Base-by-base conservation (phyloP, 2,329 filamentous ascomycete species). In the Aspergillus cejpii region DNA sequence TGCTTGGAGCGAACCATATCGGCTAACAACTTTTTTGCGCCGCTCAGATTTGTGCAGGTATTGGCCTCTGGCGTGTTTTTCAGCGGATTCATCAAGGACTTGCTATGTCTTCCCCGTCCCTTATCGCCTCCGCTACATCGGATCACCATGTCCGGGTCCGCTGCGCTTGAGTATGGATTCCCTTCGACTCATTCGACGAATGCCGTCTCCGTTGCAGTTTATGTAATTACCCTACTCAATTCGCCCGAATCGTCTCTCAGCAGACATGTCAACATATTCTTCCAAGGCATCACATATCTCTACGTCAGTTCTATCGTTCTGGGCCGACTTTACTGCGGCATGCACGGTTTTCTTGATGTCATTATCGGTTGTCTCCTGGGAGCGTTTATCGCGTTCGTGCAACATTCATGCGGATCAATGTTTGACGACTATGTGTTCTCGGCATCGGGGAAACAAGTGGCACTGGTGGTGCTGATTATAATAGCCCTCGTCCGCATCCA, bases 161-260 rank as follows among this genome's bases (percentile, higher is more conserved):
- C 87, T 3, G 89, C 91, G 7, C 78, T 98, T 43, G 92, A 98
- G 63, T 98, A 98, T 63, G 92, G 92, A 15, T 97, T 97, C 57
- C 92, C 92, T 0, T 96, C 90, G 6, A 97, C 92, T 0, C 92
- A 98, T 65, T 95, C 90, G 11, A 92, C 92, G 39, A 98, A 98
- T 65, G 92, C 92, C 2, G 86, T 97, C 5, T 96, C 91, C 0
- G 91, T 97, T 12, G 87, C 89, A 27, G 78, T 94, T 4, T 96
- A 95, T 64, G 83, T 78, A 23, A 72, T 97, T 6, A 76, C 90
- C 43, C 74, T 83, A 37, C 71, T 97, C 14, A 78, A 78, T 51
- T 78, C 77, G 20, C 76, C 81, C 1, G 78, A 81, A n/a, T 80
- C 82, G 44, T 73, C 77, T 14, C 72, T 87, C 47, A 69, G 77